A percentile compares a stretch with the other conserved stretches of the same genome.
Conservation (phyloP, 208 protist species). For the Acanthamoeba castellanii region DNA sequence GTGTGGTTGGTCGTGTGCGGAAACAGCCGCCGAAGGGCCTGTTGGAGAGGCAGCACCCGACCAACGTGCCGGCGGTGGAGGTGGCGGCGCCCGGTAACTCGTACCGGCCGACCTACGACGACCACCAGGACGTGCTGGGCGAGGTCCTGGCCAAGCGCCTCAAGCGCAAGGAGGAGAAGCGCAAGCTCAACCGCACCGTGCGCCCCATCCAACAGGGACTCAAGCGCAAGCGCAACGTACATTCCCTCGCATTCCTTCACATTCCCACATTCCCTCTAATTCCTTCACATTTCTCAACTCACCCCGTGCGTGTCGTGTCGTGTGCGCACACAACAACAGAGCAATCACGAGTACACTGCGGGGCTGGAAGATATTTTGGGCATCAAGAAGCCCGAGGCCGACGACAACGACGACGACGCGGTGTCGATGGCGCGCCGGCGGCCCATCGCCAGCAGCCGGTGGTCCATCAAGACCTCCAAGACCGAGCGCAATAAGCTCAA, state of each 20-base stretch:
- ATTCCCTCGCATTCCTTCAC: not conserved
- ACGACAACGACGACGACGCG: not conserved
- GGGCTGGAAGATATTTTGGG: slow-evolving; percentile 2
- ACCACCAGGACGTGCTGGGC: slow-evolving; percentile 11
- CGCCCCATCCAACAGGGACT: not conserved
- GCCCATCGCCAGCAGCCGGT: slow-evolving; percentile 12
- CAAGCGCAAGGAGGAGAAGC: not conserved
- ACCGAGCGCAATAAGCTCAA: slow-evolving; percentile 27
- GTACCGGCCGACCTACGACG: not conserved
- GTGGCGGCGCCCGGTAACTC: not conserved
- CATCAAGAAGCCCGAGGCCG: not conserved
- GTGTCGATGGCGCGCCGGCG: not conserved
- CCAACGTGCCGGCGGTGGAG: not conserved
- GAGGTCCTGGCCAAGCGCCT: slow-evolving; percentile 17
- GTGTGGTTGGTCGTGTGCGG: not conserved
- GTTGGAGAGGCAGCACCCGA: not conserved
- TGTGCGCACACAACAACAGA: not conserved
- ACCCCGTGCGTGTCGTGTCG: too few species aligned
- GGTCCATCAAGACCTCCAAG: not conserved
- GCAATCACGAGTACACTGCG: not conserved
- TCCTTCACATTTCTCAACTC: not conserved
- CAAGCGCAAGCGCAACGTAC: slow-evolving; percentile 8
- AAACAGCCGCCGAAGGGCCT: not conserved
- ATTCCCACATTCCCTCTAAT: too few species aligned
- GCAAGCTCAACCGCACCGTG: not conserved